These are phyloP conservation scores for Colletotrichum tanaceti DNA, from an alignment of 2,329 filamentous ascomycete species.

Conservation along the genomic window DNA sequence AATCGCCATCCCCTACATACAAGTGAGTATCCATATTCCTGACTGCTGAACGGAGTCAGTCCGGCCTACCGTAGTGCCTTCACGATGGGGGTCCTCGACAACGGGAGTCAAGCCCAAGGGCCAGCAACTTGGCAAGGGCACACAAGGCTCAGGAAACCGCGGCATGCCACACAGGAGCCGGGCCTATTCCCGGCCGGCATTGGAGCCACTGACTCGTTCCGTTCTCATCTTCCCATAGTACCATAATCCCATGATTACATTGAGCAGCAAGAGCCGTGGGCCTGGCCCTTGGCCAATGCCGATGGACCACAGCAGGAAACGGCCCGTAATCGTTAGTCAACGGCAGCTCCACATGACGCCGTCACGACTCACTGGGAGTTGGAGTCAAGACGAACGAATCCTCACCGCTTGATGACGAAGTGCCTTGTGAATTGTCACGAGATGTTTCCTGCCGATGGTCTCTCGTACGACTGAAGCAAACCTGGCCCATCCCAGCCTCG, in stretches of 20 bases:
- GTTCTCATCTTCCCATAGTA: constrained; percentile 21
- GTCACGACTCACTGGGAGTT: constrained; percentile 5
- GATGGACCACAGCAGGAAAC: constrained; percentile 33
- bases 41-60: constrained; percentile 35
- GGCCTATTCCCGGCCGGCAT: constrained; percentile 10
- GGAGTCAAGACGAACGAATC: constrained; percentile 28
- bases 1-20: constrained; percentile 14
- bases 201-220: constrained; percentile 31
- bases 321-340: constrained; percentile 39
- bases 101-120: constrained; percentile 10
- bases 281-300: constrained; percentile 11
- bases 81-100: constrained; percentile 24
- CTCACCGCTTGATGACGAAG: constrained; percentile 39
- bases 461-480: constrained; percentile 25
- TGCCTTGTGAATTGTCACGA: constrained; percentile 35
- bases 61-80: constrained; percentile 24
- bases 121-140: no score
- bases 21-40: no score
- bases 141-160: constrained; percentile 18
- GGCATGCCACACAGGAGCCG: constrained; percentile 22
- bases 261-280: neutral
- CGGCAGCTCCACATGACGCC: constrained; percentile 30
- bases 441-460: constrained; percentile 19
- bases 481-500: constrained; percentile 24
- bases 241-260: constrained; percentile 6